These are phyloP conservation scores for Cladobotryum protrusum DNA, from an alignment of 2,329 filamentous ascomycete species.

Conservation along the genomic window DNA sequence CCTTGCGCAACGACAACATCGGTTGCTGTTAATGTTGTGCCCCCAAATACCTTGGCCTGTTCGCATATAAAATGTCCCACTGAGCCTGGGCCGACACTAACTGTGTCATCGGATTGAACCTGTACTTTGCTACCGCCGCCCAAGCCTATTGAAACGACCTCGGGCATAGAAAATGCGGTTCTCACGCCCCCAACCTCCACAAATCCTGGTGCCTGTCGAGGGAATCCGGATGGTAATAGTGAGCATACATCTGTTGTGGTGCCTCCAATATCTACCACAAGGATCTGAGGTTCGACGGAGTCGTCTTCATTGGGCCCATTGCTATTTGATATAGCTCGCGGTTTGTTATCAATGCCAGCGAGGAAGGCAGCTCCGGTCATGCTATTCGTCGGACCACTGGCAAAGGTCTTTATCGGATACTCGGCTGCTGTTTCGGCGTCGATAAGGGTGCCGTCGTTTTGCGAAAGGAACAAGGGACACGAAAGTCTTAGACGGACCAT, in stretches of 20 bases:
- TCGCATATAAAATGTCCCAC: constrained; percentile 46
- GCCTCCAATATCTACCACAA: constrained; percentile 55
- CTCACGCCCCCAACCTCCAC: constrained; percentile 53
- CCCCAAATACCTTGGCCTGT: constrained; percentile 48
- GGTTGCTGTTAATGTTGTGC: constrained; percentile 44
- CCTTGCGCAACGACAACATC: constrained; percentile 42
- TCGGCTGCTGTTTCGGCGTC: constrained; percentile 40
- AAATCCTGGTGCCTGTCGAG: constrained; percentile 52
- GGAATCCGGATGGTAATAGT: constrained; percentile 52
- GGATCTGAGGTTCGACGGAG: constrained; percentile 22
- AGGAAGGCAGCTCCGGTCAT: constrained; percentile 49
- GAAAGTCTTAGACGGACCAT: constrained; percentile 35
- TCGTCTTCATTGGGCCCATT: background rate
- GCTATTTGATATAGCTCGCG: constrained; percentile 4
- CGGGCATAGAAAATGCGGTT: constrained; percentile 52
- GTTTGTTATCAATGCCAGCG: constrained; percentile 35
- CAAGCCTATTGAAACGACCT: constrained; percentile 50
- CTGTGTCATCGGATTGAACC: constrained; percentile 15
- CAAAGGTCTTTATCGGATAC: constrained; percentile 47
- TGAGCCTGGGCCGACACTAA: constrained; percentile 50
- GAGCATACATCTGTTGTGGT: constrained; percentile 57
- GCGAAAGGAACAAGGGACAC: constrained; percentile 43
- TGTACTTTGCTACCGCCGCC: constrained; percentile 44
- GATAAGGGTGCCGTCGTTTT: constrained; percentile 49
- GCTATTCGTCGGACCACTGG: constrained; percentile 49